A percentile compares a stretch with the other conserved stretches of the same genome.
Evolutionary conservation across 352 stramenopile genomes (phyloP).

Genomic region (Globisporangium recalcitrans): DNA sequence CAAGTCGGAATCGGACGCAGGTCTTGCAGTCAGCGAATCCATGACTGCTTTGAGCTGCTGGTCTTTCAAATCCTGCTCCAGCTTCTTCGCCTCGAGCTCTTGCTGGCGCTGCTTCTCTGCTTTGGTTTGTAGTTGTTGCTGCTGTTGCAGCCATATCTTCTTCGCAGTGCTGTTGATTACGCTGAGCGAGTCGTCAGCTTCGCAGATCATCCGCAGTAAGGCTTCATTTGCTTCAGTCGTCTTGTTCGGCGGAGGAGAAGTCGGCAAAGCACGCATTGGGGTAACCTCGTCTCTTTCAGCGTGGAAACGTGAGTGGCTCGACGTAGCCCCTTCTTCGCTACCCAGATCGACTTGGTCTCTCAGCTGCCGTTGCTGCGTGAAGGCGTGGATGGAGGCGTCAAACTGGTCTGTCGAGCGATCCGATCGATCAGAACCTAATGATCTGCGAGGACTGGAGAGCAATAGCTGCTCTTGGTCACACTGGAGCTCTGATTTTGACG

Average conservation of each 20-base stretch:
- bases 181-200: constrained; percentile 70
- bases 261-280: neutral
- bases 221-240: constrained; percentile 14
- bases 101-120: neutral
- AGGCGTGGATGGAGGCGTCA: constrained; percentile 4
- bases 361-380: constrained; percentile 13
- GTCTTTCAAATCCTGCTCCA: constrained; percentile 14
- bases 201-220: constrained; percentile 40
- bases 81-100: neutral
- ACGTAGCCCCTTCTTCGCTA: neutral
- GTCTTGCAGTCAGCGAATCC: constrained; percentile 16
- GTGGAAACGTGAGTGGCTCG: neutral
- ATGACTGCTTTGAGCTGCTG: constrained; percentile 27
- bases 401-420: constrained; percentile 3
- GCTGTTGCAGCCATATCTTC: constrained; percentile 41
- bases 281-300: neutral
- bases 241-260: neutral
- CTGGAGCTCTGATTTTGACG: neutral
- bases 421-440: neutral
- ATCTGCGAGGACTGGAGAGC: neutral
- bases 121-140: constrained; percentile 22
- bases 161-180: constrained; percentile 53
- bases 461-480: neutral
- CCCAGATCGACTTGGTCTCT: neutral
- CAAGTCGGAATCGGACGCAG: neutral